phyloP scores from a whole-genome alignment of 2,329 filamentous ascomycete genomes.

The Coniosporium tulheliwenetii region DNA sequence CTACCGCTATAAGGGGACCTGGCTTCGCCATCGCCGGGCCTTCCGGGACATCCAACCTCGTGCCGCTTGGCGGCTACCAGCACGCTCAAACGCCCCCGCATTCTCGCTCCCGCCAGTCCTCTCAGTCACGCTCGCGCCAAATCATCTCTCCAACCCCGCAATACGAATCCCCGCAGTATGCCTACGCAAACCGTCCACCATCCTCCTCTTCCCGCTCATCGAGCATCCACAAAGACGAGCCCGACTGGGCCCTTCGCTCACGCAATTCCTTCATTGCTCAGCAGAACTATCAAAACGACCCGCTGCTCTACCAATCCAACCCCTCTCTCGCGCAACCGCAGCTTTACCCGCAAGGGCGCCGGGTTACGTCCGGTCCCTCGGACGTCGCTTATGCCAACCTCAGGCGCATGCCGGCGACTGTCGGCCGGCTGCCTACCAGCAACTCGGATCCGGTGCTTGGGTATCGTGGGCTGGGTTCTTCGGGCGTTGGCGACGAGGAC shows the following conservation, averaged over 20 bases:
- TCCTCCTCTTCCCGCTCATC: conserved; percentile 19
- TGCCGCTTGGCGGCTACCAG: too few species aligned
- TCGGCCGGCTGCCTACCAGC: conserved; percentile 7
- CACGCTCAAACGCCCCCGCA: too few species aligned
- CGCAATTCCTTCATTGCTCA: conserved; percentile 21
- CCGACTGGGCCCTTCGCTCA: conserved; percentile 26
- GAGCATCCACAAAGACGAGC: conserved; percentile 33
- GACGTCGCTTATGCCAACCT: conserved; percentile 18
- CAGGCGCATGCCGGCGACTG: conserved; percentile 9
- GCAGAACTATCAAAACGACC: conserved; percentile 14
- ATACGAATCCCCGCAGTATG: conserved; percentile 1
- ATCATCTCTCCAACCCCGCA: too few species aligned
- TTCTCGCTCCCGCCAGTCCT: too few species aligned
- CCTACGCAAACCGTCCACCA: conserved; percentile 14
- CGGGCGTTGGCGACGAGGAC: too few species aligned
- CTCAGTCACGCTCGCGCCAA: too few species aligned
- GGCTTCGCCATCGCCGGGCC: conserved; percentile 12
- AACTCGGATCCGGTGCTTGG: conserved; percentile 7
- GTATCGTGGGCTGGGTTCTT: conserved; percentile 1
- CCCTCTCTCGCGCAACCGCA: conserved; percentile 11
- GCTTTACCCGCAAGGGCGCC: conserved; percentile 16
- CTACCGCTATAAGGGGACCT: conserved; percentile 14
- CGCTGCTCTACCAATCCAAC: conserved; percentile 21
- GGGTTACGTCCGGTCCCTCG: conserved; percentile 16
- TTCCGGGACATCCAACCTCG: conserved; percentile 11